These are phyloP conservation scores for Hypoxylon sp. DNA, from an alignment of 2,329 filamentous ascomycete species.

Conservation along the genomic window DNA sequence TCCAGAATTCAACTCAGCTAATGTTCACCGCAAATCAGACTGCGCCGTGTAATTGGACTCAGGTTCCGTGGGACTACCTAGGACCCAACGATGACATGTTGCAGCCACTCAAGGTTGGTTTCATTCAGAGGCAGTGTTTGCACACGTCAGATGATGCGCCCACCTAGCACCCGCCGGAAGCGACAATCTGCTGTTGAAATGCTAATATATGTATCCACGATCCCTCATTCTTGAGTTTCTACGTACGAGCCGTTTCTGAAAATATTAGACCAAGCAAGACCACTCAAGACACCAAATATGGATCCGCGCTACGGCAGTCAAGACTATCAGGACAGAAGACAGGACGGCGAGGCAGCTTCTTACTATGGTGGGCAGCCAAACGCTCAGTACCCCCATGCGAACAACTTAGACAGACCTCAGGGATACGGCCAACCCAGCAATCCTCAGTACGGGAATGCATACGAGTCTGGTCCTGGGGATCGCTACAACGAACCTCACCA, in stretches of 20 bases:
- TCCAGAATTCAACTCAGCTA: background rate
- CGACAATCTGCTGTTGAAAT: background rate
- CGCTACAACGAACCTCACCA: conserved; percentile 21
- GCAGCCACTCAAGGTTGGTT: conserved; percentile 19
- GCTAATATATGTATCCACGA: conserved; percentile 17
- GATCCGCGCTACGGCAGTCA: conserved; percentile 29
- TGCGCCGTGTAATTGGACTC: conserved; percentile 4
- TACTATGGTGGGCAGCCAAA: conserved; percentile 35
- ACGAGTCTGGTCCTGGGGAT: conserved; percentile 7
- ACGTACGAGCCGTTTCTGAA: background rate
- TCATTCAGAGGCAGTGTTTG: conserved; percentile 18
- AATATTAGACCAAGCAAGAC: background rate
- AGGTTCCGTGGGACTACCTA: conserved; percentile 25
- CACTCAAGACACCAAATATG: conserved; percentile 18
- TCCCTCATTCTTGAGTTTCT: background rate
- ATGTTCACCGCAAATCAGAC: conserved; percentile 24
- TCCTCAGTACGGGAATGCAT: conserved; percentile 24
- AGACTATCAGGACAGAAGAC: conserved; percentile 15
- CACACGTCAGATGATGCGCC: conserved; percentile 34
- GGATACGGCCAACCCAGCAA: conserved; percentile 25
- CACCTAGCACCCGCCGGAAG: conserved; percentile 15
- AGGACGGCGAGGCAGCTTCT: conserved; percentile 31
- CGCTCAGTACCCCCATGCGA: conserved; percentile 19
- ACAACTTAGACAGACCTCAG: conserved; percentile 13
- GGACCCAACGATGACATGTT: conserved; percentile 6